phyloP scores from a whole-genome alignment of 768 basidiomycete species.

The Leccinum obscurum region DNA sequence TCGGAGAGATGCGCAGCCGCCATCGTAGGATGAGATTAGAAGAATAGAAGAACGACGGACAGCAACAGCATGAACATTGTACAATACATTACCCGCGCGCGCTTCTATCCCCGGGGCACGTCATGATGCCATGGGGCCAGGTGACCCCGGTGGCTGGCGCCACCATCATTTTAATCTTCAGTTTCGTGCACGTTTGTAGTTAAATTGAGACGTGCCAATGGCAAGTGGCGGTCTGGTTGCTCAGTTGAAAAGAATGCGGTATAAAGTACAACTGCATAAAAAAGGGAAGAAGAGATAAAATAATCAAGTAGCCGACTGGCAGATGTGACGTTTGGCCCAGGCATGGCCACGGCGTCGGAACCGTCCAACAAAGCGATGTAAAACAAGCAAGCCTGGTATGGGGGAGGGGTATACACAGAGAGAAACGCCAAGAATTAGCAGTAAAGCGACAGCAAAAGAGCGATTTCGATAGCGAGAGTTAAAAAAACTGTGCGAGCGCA shows the following conservation, averaged over 20 bases:
- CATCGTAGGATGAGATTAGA: constrained; percentile 6
- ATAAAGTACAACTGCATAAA: constrained; percentile 16
- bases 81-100: not conserved
- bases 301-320: constrained; percentile 1
- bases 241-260: constrained; percentile 13
- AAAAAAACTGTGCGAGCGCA: not conserved
- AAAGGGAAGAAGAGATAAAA: not conserved
- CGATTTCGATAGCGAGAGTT: constrained; percentile 12
- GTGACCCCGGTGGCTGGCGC: not conserved
- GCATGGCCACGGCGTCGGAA: not conserved
- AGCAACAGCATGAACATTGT: not conserved
- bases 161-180: constrained; percentile 10
- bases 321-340: not conserved
- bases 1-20: constrained; percentile 59
- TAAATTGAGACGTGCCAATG: constrained; percentile 2
- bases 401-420: constrained; percentile 18
- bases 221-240: not conserved
- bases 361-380: not conserved
- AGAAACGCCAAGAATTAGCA: constrained; percentile 1
- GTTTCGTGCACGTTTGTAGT: not conserved
- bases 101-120: not conserved
- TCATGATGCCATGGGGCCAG: not conserved
- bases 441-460: not conserved
- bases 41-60: constrained; percentile 8
- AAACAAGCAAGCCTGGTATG: not conserved